Evolutionary conservation across 768 basidiomycete genomes (phyloP), one percentile per base, ranked within the genome.

Genomic region (Pluteus cervinus): DNA sequence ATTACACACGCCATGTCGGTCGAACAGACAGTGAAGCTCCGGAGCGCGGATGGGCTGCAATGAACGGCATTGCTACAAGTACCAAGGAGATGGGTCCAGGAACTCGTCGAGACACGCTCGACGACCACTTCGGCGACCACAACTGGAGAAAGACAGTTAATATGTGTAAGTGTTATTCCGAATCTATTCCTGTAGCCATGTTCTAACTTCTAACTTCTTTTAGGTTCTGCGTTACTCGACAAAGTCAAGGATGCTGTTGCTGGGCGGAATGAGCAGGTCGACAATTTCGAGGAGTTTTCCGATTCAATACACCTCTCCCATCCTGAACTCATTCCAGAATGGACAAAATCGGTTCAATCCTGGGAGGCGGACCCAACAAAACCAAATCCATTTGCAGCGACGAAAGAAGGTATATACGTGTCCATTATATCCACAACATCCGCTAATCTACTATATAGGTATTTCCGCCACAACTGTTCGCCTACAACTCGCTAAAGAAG

Each of bases 51-150:
- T 65, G 62, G 65, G 29, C 58, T 0, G 41, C 33, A 0, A 29
- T 50, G 5, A 61, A 64, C 32, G 24, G 39, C 0, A 37, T 43
- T 0, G 52, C 54, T 2, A 34, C 38, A 2, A 58, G 55, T 28
- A 62, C 56, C 0, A 48, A 50, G 6, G 56, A 64, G 22, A 66
- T 62, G 62, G 55, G 53, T 0, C 51, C 56, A 1, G 56, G 57
- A 0, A 34, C 46, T 4, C 41, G 51, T 0, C 30, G 47, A 3
- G 58, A 60, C n/a, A 54, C 55, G 0, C 24, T 66, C 1, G 54
- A 65, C 25, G 58, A 62, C 4, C 45, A 51, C 0, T 55, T 52
- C 25, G 41, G 39, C 10, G 37, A 43, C 17, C 33, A 35, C 10
- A 46, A 46, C 17, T 39, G 37, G 25, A 43, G 35, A 24, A 46